These are phyloP conservation scores for Fragaria iinumae DNA, from an alignment of 306 rosid species.

Conservation along the genomic window DNA sequence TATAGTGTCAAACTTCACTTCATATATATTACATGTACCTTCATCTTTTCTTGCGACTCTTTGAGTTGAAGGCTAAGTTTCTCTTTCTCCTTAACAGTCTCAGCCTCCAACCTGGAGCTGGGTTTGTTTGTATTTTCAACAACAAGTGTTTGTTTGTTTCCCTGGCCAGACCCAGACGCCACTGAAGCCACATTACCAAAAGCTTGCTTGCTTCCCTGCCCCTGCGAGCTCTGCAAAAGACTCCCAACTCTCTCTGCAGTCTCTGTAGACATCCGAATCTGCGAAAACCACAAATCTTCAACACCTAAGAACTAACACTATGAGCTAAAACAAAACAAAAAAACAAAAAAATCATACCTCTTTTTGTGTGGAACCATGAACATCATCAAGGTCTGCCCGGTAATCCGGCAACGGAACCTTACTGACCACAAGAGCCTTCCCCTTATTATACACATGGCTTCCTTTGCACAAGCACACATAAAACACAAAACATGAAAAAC, in stretches of 20 bases:
- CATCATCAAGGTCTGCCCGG: constrained; percentile 96
- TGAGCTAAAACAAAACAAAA: background rate
- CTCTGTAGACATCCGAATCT: constrained; percentile 87
- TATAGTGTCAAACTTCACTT: constrained; percentile 15
- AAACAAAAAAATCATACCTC: constrained; percentile 44
- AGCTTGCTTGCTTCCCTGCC: constrained; percentile 27
- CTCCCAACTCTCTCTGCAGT: constrained; percentile 76
- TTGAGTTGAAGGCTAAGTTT: constrained; percentile 65
- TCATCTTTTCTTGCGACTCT: constrained; percentile 63
- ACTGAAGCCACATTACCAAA: constrained; percentile 33
- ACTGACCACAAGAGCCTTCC: constrained; percentile 86
- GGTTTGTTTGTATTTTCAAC: constrained; percentile 29
- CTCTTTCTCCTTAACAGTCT: constrained; percentile 59
- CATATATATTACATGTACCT: constrained; percentile 41
- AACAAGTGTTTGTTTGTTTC: constrained; percentile 36
- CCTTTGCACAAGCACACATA: constrained; percentile 60
- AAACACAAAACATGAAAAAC: constrained; percentile 31
- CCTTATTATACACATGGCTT: constrained; percentile 89
- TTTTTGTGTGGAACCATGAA: constrained; percentile 86
- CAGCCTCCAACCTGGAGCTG: constrained; percentile 34
- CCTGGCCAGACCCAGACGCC: constrained; percentile 38
- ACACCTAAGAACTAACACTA: background rate
- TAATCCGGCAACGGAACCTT: constrained; percentile 91
- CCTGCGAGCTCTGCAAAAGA: constrained; percentile 62
- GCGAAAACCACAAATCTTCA: constrained; percentile 23